Evolutionary conservation across 2,329 filamentous ascomycete species (phyloP), one percentile per base, ranked within the genome.

Genomic region (Ophiostoma angusticollis): DNA sequence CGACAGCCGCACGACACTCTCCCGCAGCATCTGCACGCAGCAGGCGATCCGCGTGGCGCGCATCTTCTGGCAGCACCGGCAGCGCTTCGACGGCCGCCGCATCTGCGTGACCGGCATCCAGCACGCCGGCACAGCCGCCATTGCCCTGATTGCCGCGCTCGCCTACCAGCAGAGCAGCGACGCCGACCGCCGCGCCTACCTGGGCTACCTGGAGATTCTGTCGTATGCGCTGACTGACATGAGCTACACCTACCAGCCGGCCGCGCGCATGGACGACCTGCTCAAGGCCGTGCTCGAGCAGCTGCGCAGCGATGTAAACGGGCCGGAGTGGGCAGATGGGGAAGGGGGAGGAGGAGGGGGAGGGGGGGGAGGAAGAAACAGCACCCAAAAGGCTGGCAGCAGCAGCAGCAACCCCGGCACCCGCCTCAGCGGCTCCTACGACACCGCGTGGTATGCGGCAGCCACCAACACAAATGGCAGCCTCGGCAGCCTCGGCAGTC

Each of bases 31-130:
- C 39, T 72, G 68, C 53, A 70, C 66, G 0, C 68, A 70, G 36
- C 68, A 72, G 43, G 68, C 69, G 4, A 65, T 71, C 40, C 56
- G 65, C 1, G 64, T 72, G 0, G 63, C 67, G 0, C 59, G 63
- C 17, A 70, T 72, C 42, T 71, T 71, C 48, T 69, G 65, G 65
- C 67, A 70, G 43, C 67, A 72, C 45, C 59, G 68, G 0, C 65
- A 69, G 49, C 58, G 64, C 3, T 70, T 70, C 37, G 62, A 68
- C 38, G 65, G 64, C 2, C 62, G 60, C 40, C 67, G 66, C 41
- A 68, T 70, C 16, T 65, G 65, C 18, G 56, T 68, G 19, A 64
- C 64, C 1, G 65, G 63, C 2, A 59, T 72, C 34, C 68, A 72
- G 45, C 70, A 74, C 52, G 63, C 66, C 21, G 68, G 68, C 3